Percentiles rank a stretch among this genome's conserved stretches.
Conservation (phyloP, 129 eudicot genomes). For the Flaveria ramosissima region DNA sequence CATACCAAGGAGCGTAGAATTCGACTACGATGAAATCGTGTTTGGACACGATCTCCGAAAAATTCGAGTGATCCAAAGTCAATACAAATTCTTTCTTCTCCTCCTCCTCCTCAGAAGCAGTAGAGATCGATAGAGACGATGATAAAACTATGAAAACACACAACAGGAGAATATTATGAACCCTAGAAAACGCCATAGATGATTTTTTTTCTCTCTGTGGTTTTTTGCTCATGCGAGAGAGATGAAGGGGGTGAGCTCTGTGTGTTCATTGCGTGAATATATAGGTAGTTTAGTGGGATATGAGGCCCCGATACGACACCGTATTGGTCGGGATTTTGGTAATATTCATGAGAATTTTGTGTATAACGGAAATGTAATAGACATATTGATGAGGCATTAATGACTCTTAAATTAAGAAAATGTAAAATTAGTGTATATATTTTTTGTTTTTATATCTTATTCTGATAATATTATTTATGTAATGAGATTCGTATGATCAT, state of each 20-base stretch:
- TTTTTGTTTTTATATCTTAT: not conserved
- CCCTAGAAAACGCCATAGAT: conserved; percentile 40
- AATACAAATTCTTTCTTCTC: conserved; percentile 50
- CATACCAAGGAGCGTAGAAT: conserved; percentile 82
- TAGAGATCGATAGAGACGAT: conserved; percentile 23
- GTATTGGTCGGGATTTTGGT: conserved; percentile 11
- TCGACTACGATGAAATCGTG: conserved; percentile 67
- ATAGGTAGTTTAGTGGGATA: conserved; percentile 18
- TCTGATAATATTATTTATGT: not conserved
- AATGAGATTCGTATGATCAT: not conserved
- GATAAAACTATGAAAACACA: conserved; percentile 23
- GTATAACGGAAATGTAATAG: conserved; percentile 25
- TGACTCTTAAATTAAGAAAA: not conserved
- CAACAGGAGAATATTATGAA: conserved; percentile 11
- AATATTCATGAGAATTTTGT: conserved; percentile 22
- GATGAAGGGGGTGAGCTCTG: conserved; percentile 25
- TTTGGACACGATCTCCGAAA: conserved; percentile 45
- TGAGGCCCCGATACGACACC: conserved; percentile 28
- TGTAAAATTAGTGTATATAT: no score
- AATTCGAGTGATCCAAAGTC: conserved; percentile 64
- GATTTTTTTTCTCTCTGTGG: not conserved
- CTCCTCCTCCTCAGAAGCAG: conserved; percentile 41
- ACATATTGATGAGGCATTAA: conserved; percentile 14
- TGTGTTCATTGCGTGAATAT: conserved; percentile 28
- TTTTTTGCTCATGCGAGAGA: conserved; percentile 21